phyloP scores from a whole-genome alignment of 495 filamentous ascomycete genomes.

The Aspergillus homomorphus region DNA sequence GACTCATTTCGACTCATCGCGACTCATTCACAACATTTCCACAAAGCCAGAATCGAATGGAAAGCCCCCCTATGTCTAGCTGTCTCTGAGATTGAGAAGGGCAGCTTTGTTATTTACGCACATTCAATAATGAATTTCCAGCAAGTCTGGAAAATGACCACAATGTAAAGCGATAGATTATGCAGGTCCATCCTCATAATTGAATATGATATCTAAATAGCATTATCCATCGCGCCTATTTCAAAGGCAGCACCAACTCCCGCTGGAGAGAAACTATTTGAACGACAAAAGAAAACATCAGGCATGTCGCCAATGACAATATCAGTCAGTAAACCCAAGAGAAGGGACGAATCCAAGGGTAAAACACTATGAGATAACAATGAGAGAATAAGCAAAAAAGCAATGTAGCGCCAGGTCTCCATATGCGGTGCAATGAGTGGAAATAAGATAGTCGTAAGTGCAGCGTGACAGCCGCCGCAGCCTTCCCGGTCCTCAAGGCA shows the following conservation, averaged over 20 bases:
- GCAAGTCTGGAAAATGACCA: constrained; percentile 7
- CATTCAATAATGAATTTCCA: background rate
- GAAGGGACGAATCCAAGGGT: background rate
- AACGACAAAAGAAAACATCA: constrained; percentile 26
- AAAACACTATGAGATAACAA: background rate
- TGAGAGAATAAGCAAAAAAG: constrained; percentile 3
- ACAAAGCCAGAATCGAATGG: no score
- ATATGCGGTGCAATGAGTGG: constrained; percentile 23
- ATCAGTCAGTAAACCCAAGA: constrained; percentile 9
- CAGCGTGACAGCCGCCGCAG: background rate
- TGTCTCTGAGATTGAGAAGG: background rate
- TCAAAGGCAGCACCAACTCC: constrained; percentile 38
- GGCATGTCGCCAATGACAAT: constrained; percentile 18
- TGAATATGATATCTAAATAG: constrained; percentile 15
- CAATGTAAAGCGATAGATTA: constrained; percentile 10
- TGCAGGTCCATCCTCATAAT: constrained; percentile 13
- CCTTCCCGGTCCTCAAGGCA: constrained; percentile 4
- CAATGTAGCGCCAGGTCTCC: constrained; percentile 20
- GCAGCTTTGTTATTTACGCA: background rate
- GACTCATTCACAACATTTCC: background rate
- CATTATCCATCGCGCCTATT: constrained; percentile 20
- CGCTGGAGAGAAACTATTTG: constrained; percentile 34
- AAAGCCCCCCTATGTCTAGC: background rate
- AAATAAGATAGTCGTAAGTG: constrained; percentile 22
- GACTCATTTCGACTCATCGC: constrained; percentile 10